Conservation (phyloP, 2,329 filamentous ascomycete genomes). For the Aspergillus pseudoglaucus region DNA sequence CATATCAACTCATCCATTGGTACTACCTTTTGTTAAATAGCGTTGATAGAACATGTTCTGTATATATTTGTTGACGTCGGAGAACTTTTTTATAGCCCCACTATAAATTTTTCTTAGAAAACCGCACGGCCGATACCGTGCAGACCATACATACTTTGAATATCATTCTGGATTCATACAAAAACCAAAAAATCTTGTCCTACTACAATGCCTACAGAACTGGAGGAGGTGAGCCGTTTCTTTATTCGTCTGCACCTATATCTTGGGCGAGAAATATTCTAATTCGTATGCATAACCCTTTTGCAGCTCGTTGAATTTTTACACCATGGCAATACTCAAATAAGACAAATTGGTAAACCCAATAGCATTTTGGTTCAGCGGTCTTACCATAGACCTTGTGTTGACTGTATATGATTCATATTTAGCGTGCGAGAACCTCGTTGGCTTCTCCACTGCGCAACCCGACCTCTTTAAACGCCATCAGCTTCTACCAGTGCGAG, state of each 20-base stretch:
- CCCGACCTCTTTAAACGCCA: constrained; percentile 78
- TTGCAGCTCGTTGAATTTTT: constrained; percentile 68
- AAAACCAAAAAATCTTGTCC: too few species aligned
- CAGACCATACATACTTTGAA: neutral
- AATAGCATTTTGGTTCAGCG: neutral
- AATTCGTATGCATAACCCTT: neutral
- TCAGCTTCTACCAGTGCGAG: constrained; percentile 69
- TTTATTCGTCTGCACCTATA: neutral
- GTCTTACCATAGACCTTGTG: neutral
- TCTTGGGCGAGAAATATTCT: neutral
- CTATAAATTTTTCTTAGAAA: neutral
- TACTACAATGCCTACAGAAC: constrained; percentile 61
- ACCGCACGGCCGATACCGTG: neutral
- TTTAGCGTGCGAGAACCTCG: constrained; percentile 72
- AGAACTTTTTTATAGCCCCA: neutral
- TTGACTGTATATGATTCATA: constrained; percentile 3
- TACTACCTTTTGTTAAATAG: too few species aligned
- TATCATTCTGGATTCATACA: too few species aligned
- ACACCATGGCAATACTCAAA: constrained; percentile 82
- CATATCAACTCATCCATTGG: too few species aligned
- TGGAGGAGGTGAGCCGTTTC: constrained; percentile 60
- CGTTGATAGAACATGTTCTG: neutral
- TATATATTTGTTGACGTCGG: neutral
- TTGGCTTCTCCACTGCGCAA: constrained; percentile 73
- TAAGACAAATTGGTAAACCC: constrained; percentile 65